phyloP scores from a whole-genome alignment of 148 eudicot genomes.

The Cornus suecica region DNA sequence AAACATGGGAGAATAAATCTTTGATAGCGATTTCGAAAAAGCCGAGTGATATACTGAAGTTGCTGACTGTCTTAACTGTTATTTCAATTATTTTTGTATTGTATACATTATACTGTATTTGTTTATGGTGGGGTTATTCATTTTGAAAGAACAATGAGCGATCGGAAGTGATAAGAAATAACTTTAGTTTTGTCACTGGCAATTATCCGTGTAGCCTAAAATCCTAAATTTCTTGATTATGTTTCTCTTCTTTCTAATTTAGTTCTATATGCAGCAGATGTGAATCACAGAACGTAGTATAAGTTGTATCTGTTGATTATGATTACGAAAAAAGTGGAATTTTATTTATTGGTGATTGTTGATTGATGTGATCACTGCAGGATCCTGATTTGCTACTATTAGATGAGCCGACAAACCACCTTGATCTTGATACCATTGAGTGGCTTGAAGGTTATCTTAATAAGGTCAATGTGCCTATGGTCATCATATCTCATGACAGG shows the following conservation, averaged over 20 bases:
- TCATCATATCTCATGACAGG: slow-evolving; percentile 95
- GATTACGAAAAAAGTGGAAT: background rate
- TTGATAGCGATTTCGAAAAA: background rate
- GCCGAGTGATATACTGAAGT: background rate
- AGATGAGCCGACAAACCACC: slow-evolving; percentile 99
- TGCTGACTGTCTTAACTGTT: background rate
- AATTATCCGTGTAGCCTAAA: background rate
- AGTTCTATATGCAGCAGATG: background rate
- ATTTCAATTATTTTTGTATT: background rate
- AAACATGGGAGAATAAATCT: background rate
- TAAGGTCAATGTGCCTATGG: slow-evolving; percentile 84
- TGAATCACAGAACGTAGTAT: background rate
- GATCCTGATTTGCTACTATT: slow-evolving; percentile 85
- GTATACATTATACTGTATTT: background rate
- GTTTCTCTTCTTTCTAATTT: background rate
- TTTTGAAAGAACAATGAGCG: too few relatives aligned
- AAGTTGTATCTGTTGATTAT: background rate
- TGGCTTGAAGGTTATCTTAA: slow-evolving; percentile 92
- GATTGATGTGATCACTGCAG: slow-evolving; percentile 37
- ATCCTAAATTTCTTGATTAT: background rate
- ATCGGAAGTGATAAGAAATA: background rate
- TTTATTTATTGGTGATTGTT: background rate
- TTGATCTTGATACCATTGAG: slow-evolving; percentile 94
- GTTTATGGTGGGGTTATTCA: background rate
- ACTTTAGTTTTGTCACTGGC: background rate